These are phyloP conservation scores for Neolentinus lepideus DNA, from an alignment of 1,284 basidiomycete species.

Conservation along the genomic window DNA sequence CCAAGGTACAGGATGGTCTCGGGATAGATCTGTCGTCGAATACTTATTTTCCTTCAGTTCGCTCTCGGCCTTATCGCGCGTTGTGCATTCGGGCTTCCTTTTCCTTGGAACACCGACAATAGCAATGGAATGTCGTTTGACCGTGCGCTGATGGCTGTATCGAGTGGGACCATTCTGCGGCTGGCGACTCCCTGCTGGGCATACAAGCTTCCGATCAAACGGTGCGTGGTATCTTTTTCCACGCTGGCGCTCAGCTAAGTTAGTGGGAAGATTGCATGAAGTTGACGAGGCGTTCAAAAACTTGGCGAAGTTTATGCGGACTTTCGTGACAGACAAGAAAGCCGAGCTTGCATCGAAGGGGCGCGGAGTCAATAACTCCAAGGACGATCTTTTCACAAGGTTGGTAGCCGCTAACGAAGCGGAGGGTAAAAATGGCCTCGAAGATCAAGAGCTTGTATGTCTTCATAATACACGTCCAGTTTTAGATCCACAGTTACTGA, in stretches of 20 bases:
- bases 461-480: neutral
- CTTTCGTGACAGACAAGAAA: neutral
- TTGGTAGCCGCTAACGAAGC: slow-evolving; percentile 9
- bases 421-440: slow-evolving; percentile 8
- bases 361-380: neutral
- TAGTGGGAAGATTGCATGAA: neutral
- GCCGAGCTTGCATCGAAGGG: slow-evolving; percentile 4
- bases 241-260: neutral
- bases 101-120: neutral
- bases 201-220: neutral
- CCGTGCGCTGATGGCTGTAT: neutral
- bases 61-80: neutral
- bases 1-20: no score
- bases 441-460: slow-evolving; percentile 10
- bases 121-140: neutral
- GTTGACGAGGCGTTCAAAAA: neutral
- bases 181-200: neutral
- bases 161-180: neutral
- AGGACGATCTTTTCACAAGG: slow-evolving; percentile 8
- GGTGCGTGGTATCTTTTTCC: neutral
- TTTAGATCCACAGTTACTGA: neutral
- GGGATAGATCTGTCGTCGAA: neutral
- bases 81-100: neutral
- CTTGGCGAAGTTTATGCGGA: slow-evolving; percentile 4
- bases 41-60: neutral